phyloP scores from a whole-genome alignment of 208 protist genomes.

The Leishmania aethiopica region DNA sequence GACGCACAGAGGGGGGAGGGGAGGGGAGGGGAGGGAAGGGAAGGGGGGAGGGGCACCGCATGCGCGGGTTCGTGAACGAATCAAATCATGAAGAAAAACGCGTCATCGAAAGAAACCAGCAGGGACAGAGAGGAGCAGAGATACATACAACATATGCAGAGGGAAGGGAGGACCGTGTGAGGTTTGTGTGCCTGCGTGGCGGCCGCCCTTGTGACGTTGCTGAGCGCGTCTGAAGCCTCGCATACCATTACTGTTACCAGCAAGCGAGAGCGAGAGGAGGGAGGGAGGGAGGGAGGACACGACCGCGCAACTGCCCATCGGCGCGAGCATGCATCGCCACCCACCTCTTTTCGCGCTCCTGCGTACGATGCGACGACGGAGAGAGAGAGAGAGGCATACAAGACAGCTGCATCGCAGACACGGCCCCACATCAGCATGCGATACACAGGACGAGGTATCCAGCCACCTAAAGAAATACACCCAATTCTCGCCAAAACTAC shows the following conservation, averaged over 20 bases:
- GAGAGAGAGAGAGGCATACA: background rate
- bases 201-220: too few relatives aligned
- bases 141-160: conserved; percentile 9
- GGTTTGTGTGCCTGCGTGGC: background rate
- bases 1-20: background rate
- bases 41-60: background rate
- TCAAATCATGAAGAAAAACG: background rate
- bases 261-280: background rate
- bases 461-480: background rate
- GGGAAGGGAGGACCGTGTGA: background rate
- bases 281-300: background rate
- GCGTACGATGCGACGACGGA: background rate
- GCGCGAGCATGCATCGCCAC: background rate
- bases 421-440: background rate
- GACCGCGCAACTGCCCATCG: background rate
- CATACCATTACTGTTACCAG: background rate
- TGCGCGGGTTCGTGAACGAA: background rate
- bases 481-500: background rate
- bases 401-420: background rate
- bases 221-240: too few relatives aligned
- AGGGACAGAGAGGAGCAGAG: background rate
- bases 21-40: too few relatives aligned
- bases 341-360: background rate
- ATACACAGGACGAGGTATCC: background rate
- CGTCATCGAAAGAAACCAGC: background rate